Conservation (phyloP, 73 alveolate species). For the Paramecium biaurelia region DNA sequence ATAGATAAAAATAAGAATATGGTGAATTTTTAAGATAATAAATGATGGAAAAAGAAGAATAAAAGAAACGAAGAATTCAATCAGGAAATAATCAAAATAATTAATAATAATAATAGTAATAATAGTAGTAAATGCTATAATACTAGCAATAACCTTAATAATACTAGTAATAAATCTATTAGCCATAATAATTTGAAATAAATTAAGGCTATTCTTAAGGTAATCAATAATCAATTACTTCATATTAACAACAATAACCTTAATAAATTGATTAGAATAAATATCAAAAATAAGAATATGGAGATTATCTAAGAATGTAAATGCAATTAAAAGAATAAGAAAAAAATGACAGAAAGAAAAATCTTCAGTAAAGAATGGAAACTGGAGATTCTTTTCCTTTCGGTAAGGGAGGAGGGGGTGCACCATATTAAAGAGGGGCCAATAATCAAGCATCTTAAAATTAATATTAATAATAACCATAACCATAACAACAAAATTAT, state of each 20-base stretch:
- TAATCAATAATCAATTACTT: neutral
- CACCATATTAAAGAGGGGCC: neutral
- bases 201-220: neutral
- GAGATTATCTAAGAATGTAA: slow-evolving; percentile 41
- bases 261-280: neutral
- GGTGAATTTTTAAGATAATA: slow-evolving; percentile 1
- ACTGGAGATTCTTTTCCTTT: neutral
- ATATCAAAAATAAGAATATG: slow-evolving; percentile 26
- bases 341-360: neutral
- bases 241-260: neutral
- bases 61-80: neutral
- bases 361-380: neutral
- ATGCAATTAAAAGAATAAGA: neutral
- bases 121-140: neutral
- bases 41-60: slow-evolving; percentile 36
- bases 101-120: neutral
- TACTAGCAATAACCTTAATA: neutral
- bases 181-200: neutral
- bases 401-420: neutral
- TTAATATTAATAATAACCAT: neutral
- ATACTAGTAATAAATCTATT: neutral
- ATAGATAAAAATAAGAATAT: slow-evolving; percentile 24
- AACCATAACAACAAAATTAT: neutral
- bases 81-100: slow-evolving; percentile 18
- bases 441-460: neutral